Evolutionary conservation across 2,329 filamentous ascomycete genomes (phyloP).

Genomic region (Aureobasidium sp.): DNA sequence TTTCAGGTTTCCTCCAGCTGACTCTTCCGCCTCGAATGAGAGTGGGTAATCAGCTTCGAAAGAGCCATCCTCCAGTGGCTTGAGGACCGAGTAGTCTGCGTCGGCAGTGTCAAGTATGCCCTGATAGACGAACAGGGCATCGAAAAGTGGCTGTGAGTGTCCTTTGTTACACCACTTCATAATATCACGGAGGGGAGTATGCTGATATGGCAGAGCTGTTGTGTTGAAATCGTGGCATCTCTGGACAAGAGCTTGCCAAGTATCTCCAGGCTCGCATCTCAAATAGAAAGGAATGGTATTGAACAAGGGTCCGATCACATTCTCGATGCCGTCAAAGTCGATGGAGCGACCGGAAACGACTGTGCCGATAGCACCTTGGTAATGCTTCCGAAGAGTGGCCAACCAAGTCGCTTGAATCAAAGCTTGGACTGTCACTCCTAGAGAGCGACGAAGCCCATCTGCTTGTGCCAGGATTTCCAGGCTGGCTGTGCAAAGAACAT

Average conservation of each 20-base stretch:
- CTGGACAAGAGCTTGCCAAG: slow-evolving; percentile 53
- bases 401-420: slow-evolving; percentile 70
- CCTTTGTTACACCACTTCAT: slow-evolving; percentile 65
- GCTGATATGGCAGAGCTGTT: slow-evolving; percentile 61
- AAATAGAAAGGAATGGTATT: slow-evolving; percentile 74
- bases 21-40: slow-evolving; percentile 63
- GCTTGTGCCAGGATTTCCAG: slow-evolving; percentile 40
- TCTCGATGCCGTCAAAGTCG: slow-evolving; percentile 55
- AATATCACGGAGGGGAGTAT: slow-evolving; percentile 69
- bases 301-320: slow-evolving; percentile 74
- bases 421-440: slow-evolving; percentile 71
- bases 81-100: background rate
- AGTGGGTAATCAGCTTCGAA: slow-evolving; percentile 60
- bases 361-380: slow-evolving; percentile 54
- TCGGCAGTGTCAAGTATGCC: slow-evolving; percentile 21
- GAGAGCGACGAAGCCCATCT: slow-evolving; percentile 41
- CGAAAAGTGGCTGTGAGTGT: slow-evolving; percentile 56
- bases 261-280: slow-evolving; percentile 34
- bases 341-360: slow-evolving; percentile 72
- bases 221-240: slow-evolving; percentile 65
- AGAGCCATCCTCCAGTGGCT: slow-evolving; percentile 2
- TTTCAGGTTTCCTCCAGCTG: slow-evolving; percentile 38
- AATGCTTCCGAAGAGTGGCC: slow-evolving; percentile 38
- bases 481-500: slow-evolving; percentile 20
- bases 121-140: slow-evolving; percentile 78